Base-by-base conservation (phyloP, 352 stramenopile species). In the Pythium pyrilobum region DNA sequence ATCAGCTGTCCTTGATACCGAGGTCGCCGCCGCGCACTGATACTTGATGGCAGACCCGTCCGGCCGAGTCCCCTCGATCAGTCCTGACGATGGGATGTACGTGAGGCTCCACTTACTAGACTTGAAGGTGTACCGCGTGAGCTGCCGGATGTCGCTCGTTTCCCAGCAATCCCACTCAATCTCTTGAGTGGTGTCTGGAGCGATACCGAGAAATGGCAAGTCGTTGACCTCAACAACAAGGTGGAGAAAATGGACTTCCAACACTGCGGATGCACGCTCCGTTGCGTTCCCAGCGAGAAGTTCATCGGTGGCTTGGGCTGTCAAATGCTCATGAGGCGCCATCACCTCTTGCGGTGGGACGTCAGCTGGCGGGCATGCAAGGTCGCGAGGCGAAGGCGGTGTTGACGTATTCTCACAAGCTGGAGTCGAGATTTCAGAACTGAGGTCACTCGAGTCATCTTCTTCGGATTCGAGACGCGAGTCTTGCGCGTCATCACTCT, bases 131-230 rank as follows among this genome's bases (percentile, higher is more conserved):
- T 81, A 88, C 15, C 44, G 67, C 23, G 66, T 73, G 31, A 77
- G 53, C 18, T 59, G 55, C 0, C 69, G 69, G 7, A 81, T 51
- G 51, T 81, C 71, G 23, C 32, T 49, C 21, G 64, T 51, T 42
- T 85, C 77, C 59, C 69, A 75, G 44, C 74, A 85, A 12, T 67
- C 66, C 64, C 73, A 84, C 36, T 65, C 46, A 20, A 80, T 64
- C 5, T 66, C 51, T 9, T 29, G 31, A 6, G 39, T 59, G 12
- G 20, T 7, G 23, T 52, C 46, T 7, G 43, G 34, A n/a, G 21
- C 49, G 37, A 86, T 56, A 2, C 54, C 71, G n/a, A 85, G 61
- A 27, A 64, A 74, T 6, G 64, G 57, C 4, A 81, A n/a, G 41
- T 83, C 56, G 33, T 59, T 24, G 13, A 83, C 31, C 31, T 85